Evolutionary conservation across 2,329 filamentous ascomycete species (phyloP).

Genomic region (Curvularia sp.): DNA sequence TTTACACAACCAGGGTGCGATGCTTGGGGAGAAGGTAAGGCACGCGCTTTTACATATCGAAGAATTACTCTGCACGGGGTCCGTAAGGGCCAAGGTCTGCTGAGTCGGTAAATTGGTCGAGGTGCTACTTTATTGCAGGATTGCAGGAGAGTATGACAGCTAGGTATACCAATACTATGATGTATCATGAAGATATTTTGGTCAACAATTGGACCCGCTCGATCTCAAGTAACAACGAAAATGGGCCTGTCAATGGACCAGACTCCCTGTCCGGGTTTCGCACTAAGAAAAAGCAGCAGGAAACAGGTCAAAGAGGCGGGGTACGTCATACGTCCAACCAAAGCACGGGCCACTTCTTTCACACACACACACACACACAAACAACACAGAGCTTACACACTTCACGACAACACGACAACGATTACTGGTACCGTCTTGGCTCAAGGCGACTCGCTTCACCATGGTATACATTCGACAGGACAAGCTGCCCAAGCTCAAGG

Average conservation of each 20-base stretch:
- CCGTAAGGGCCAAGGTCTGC: slow-evolving; percentile 3
- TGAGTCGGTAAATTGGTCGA: neutral
- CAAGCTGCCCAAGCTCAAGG: slow-evolving; percentile 82
- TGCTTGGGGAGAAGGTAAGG: neutral
- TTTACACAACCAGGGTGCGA: neutral
- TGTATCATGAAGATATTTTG: neutral
- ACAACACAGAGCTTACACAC: slow-evolving; percentile 11
- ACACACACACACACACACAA: slow-evolving; percentile 18
- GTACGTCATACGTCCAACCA: slow-evolving; percentile 43
- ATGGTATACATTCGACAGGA: slow-evolving; percentile 98
- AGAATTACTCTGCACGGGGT: neutral
- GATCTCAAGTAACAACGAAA: neutral
- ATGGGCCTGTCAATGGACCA: neutral
- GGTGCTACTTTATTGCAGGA: neutral
- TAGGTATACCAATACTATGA: slow-evolving; percentile 5
- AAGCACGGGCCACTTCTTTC: slow-evolving; percentile 31
- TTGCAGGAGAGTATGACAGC: neutral
- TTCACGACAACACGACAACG: slow-evolving; percentile 22
- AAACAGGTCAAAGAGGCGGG: slow-evolving; percentile 18
- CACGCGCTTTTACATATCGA: neutral
- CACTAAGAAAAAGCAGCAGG: neutral
- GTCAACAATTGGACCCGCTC: neutral
- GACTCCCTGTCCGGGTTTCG: neutral
- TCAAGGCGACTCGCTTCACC: slow-evolving; percentile 15
- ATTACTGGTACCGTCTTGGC: slow-evolving; percentile 11